Conservation (phyloP, 768 basidiomycete species). For the Suillus sp. region DNA sequence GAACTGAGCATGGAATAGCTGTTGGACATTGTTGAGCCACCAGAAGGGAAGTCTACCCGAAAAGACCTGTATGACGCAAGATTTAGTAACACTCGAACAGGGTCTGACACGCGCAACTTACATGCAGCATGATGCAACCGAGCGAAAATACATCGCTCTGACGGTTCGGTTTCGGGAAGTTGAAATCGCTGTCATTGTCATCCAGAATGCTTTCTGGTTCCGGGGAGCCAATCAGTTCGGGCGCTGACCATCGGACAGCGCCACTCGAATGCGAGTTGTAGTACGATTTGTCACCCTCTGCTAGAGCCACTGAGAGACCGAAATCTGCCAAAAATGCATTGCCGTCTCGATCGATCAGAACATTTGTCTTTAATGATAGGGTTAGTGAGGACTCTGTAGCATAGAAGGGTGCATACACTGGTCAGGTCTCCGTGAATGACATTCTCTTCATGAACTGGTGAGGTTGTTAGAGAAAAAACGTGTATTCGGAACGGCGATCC, state of each 20-base stretch:
- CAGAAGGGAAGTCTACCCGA: constrained; percentile 2
- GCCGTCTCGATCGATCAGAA: background rate
- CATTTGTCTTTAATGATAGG: background rate
- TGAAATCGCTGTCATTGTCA: background rate
- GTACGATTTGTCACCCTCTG: background rate
- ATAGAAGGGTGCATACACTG: background rate
- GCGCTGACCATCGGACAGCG: constrained; percentile 4
- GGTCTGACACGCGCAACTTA: background rate
- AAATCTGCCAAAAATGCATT: constrained; percentile 5
- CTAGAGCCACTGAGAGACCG: constrained; percentile 1
- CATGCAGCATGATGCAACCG: constrained; percentile 7
- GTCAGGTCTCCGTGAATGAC: constrained; percentile 2
- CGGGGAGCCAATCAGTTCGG: background rate
- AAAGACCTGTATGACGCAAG: background rate
- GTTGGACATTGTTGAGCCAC: background rate
- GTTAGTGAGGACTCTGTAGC: background rate
- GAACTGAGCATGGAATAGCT: background rate
- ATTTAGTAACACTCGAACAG: background rate
- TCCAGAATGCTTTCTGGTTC: background rate
- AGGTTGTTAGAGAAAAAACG: background rate
- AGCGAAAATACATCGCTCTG: constrained; percentile 4
- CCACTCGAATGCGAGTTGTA: background rate
- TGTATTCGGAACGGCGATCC: no score
- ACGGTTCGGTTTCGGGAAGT: background rate
- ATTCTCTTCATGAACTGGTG: background rate